Percentiles rank a stretch among this genome's conserved stretches.
Evolutionary conservation across 192 early-diverging fungal genomes (phyloP).

Genomic region (Backusella tarrabulga): DNA sequence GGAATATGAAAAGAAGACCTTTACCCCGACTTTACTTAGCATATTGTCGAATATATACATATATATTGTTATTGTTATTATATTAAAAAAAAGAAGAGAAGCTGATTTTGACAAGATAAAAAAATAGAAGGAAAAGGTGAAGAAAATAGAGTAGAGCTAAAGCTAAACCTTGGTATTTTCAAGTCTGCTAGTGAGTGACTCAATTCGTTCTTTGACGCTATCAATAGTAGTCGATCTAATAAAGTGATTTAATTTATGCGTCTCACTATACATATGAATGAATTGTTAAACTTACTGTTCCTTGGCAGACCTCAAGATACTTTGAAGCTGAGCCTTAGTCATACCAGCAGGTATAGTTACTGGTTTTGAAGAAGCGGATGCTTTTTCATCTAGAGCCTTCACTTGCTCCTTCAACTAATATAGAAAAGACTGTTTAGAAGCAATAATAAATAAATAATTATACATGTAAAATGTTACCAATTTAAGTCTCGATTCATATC

Average conservation of each 20-base stretch:
- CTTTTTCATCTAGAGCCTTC: background rate
- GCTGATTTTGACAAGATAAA: background rate
- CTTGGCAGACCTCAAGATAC: slow-evolving; percentile 10
- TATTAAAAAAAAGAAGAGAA: background rate
- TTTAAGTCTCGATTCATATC: slow-evolving; percentile 13
- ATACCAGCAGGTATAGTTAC: background rate
- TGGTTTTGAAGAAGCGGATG: background rate
- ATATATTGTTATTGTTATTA: background rate
- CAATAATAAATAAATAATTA: background rate
- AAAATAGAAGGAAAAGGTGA: background rate
- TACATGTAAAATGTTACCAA: background rate
- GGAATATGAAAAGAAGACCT: no score
- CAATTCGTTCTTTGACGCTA: background rate
- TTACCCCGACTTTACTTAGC: background rate
- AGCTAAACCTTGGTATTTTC: background rate
- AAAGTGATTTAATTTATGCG: background rate
- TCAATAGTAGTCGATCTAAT: background rate
- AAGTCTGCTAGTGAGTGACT: background rate
- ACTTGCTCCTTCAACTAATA: slow-evolving; percentile 6
- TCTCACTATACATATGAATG: background rate
- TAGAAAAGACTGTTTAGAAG: background rate
- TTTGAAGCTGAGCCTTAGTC: slow-evolving; percentile 1
- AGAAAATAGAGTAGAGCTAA: background rate
- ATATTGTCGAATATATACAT: background rate
- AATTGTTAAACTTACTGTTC: slow-evolving; percentile 15